These are phyloP conservation scores for Starmera stellimalicola DNA, from an alignment of 1,139 yeast species.

Conservation along the genomic window DNA sequence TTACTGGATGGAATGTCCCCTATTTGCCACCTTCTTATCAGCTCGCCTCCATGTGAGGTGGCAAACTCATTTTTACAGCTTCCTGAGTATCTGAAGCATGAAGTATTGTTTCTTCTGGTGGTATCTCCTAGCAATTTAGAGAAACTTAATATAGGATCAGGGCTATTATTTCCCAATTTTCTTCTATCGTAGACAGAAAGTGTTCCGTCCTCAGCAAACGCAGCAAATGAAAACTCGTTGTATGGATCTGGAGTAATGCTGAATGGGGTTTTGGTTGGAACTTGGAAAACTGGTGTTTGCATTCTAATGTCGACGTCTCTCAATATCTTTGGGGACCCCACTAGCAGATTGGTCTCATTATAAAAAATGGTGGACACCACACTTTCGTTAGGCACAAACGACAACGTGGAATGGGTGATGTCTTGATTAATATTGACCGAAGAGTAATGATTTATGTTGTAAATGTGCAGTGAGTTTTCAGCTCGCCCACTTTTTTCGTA, in stretches of 20 bases:
- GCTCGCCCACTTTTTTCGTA: constrained; percentile 65
- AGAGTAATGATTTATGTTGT: constrained; percentile 65
- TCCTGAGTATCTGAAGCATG: constrained; percentile 65
- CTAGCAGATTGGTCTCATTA: constrained; percentile 52
- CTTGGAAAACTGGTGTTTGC: constrained; percentile 62
- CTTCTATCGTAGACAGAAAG: constrained; percentile 85
- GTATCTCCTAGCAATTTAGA: constrained; percentile 59
- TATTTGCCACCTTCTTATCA: constrained; percentile 74
- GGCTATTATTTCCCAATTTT: constrained; percentile 30
- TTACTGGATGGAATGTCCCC: constrained; percentile 44
- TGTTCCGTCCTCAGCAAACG: constrained; percentile 78
- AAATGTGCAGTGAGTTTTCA: constrained; percentile 69
- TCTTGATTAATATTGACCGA: constrained; percentile 29
- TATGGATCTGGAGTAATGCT: constrained; percentile 66
- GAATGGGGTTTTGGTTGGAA: constrained; percentile 66
- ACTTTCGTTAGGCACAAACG: constrained; percentile 67
- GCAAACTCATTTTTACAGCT: constrained; percentile 66
- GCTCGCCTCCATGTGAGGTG: constrained; percentile 69
- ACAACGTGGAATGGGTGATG: constrained; percentile 44
- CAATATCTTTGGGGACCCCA: constrained; percentile 71
- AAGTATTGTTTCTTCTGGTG: constrained; percentile 48
- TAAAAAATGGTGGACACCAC: constrained; percentile 60
- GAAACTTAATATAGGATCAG: constrained; percentile 56
- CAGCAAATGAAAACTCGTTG: constrained; percentile 53
- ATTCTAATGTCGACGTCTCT: constrained; percentile 71